A percentile compares a stretch with the other conserved stretches of the same genome.
Conservation (phyloP, 208 protist species). For the Novymonas esmeraldas region DNA sequence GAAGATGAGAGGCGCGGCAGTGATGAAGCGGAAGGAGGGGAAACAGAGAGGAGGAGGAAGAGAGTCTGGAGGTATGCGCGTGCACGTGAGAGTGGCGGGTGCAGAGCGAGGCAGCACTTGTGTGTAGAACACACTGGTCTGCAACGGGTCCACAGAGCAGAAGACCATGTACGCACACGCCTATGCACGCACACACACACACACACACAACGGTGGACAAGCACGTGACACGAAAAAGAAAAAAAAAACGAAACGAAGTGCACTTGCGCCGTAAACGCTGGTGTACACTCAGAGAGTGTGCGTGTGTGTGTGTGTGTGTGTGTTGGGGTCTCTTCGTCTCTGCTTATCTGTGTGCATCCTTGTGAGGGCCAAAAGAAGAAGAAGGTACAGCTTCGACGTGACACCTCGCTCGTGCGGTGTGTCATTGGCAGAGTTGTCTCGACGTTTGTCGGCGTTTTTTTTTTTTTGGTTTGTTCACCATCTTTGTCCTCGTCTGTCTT, state of each 20-base stretch:
- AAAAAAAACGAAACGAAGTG: not conserved
- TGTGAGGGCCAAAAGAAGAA: too few species aligned
- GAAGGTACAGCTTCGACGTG: too few species aligned
- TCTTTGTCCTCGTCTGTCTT: not conserved
- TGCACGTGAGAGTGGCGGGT: too few species aligned
- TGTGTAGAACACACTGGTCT: too few species aligned
- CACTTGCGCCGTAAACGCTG: too few species aligned
- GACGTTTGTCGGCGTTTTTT: constrained; percentile 1
- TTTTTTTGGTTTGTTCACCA: not conserved
- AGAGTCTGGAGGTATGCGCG: too few species aligned
- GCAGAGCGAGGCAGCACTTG: too few species aligned
- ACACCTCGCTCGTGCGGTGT: too few species aligned
- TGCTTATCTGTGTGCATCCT: not conserved
- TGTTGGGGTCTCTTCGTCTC: not conserved
- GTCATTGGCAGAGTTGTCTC: not conserved
- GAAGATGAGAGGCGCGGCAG: too few species aligned
- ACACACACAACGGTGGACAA: not conserved
- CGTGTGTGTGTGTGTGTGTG: not conserved
- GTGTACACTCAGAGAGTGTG: not conserved
- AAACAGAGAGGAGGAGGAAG: too few species aligned
- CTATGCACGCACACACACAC: not conserved
- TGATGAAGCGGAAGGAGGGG: too few species aligned
- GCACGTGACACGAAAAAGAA: not conserved
- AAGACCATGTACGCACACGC: not conserved
- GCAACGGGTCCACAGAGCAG: too few species aligned